Percentiles rank a stretch among this genome's conserved stretches.
phyloP scores from a whole-genome alignment of 495 filamentous ascomycete genomes.

The Collariella sp. region DNA sequence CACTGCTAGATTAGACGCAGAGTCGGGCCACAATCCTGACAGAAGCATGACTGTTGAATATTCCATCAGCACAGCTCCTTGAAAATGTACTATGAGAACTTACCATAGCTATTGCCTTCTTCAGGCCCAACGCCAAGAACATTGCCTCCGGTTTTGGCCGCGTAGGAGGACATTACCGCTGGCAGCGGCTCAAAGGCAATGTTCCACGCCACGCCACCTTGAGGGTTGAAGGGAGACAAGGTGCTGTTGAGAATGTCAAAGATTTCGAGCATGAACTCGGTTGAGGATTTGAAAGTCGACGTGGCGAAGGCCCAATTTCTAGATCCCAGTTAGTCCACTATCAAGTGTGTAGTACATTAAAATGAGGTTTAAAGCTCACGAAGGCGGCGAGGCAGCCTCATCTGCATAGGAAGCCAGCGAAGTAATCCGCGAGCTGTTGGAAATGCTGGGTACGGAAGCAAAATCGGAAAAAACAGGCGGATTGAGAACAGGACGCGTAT shows the following conservation, averaged over 20 bases:
- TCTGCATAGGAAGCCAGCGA: neutral
- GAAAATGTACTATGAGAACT: conserved; percentile 11
- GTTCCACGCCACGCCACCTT: conserved; percentile 10
- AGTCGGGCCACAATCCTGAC: conserved; percentile 15
- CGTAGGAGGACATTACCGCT: conserved; percentile 24
- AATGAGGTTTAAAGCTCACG: neutral
- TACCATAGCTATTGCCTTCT: neutral
- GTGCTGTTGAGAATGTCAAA: conserved; percentile 10
- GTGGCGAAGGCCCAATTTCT: conserved; percentile 1
- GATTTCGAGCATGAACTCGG: conserved; percentile 13
- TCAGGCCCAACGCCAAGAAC: conserved; percentile 26
- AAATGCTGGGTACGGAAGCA: neutral
- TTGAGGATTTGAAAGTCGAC: neutral
- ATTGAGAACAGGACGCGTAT: neutral
- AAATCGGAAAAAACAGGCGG: conserved; percentile 5
- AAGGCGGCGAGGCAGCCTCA: neutral
- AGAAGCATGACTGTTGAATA: conserved; percentile 11
- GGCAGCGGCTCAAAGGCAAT: conserved; percentile 44
- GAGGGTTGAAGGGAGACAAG: conserved; percentile 6
- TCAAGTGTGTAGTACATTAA: neutral
- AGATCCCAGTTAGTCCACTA: neutral
- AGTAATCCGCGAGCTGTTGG: neutral
- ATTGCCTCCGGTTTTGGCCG: conserved; percentile 32
- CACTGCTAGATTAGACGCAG: conserved; percentile 14
- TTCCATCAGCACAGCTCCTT: neutral